A percentile compares a stretch with the other conserved stretches of the same genome.
These are phyloP conservation scores for Dioscorea alata DNA, from an alignment of 106 monocot genomes.

Conservation along the genomic window DNA sequence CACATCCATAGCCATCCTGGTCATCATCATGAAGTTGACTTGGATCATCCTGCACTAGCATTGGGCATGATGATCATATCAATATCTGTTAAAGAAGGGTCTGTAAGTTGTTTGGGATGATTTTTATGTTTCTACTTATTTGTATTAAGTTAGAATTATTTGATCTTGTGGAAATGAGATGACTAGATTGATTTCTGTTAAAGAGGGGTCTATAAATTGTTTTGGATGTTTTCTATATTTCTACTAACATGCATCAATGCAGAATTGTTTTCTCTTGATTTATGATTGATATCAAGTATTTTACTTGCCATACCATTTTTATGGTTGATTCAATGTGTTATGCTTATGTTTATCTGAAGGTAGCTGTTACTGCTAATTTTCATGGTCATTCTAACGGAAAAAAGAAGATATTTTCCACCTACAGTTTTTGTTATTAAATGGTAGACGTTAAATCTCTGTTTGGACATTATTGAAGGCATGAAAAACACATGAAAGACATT, in stretches of 20 bases:
- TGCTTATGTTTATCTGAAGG: too few relatives aligned
- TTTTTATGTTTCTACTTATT: neutral
- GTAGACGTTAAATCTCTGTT: neutral
- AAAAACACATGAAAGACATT: neutral
- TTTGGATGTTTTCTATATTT: neutral
- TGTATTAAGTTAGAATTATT: neutral
- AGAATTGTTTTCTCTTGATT: neutral
- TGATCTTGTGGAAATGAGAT: neutral
- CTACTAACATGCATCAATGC: neutral
- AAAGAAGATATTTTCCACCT: too few relatives aligned
- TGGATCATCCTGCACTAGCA: constrained; percentile 86
- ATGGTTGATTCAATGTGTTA: too few relatives aligned
- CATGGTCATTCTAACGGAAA: too few relatives aligned
- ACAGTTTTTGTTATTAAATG: too few relatives aligned
- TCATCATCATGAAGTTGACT: constrained; percentile 86
- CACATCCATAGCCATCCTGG: constrained; percentile 48
- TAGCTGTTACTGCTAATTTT: too few relatives aligned
- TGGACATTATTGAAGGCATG: neutral
- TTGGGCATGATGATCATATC: constrained; percentile 75
- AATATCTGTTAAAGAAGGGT: constrained; percentile 98
- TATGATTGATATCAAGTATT: neutral
- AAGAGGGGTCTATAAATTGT: neutral
- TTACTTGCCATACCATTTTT: too few relatives aligned
- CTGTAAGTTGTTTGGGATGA: constrained; percentile 19
- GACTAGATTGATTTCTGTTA: neutral